Conservation (phyloP, 176 grass and related monocot genomes). For the Typha latifolia region DNA sequence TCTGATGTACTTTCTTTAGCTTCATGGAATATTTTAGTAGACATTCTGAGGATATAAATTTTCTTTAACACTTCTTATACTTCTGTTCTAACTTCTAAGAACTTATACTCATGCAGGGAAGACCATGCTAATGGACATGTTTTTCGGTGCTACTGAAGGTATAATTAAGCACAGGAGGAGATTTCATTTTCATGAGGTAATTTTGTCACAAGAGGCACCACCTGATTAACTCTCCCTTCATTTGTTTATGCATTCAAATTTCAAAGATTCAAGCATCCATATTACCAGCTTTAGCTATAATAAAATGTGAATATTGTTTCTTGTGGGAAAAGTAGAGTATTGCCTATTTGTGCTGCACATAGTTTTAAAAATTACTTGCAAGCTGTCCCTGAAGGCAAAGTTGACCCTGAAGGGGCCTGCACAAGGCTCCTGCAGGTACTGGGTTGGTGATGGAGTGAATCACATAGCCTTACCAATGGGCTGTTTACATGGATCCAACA, state of each 20-base stretch:
- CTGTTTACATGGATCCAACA: too few relatives aligned
- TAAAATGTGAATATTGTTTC: too few relatives aligned
- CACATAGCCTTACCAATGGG: too few relatives aligned
- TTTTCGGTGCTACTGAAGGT: conserved; percentile 76
- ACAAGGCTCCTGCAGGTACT: too few relatives aligned
- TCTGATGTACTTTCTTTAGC: conserved; percentile 6
- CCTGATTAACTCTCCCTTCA: neutral
- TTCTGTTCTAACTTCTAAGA: neutral
- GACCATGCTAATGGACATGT: conserved; percentile 99
- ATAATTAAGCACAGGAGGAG: conserved; percentile 76
- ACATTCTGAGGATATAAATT: neutral
- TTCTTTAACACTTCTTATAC: neutral
- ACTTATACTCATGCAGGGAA: conserved; percentile 37
- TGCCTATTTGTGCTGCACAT: too few relatives aligned
- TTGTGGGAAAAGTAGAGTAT: too few relatives aligned
- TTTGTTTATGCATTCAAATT: neutral
- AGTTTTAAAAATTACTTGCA: too few relatives aligned
- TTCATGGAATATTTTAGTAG: neutral
- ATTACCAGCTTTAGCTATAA: too few relatives aligned
- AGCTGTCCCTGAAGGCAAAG: too few relatives aligned
- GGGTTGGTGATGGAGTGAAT: too few relatives aligned
- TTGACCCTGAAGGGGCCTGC: too few relatives aligned
- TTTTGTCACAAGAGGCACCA: neutral
- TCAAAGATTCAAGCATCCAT: neutral
- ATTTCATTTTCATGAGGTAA: conserved; percentile 98